A percentile compares a stretch with the other conserved stretches of the same genome.
These are phyloP conservation scores for Trichomonas vaginalis DNA, from an alignment of 208 protist genomes.

Conservation along the genomic window DNA sequence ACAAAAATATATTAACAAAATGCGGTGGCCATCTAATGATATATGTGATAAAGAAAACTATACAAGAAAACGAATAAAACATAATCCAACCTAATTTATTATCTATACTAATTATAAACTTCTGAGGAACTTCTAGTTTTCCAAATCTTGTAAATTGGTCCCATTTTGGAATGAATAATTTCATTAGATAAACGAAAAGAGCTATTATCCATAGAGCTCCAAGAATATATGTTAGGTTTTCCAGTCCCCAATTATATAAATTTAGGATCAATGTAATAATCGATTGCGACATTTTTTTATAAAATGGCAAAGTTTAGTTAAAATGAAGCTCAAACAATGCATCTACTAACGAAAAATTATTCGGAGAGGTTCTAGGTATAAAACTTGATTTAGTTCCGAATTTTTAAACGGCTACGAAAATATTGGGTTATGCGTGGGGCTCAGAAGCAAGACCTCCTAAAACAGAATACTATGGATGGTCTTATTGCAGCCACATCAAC, in stretches of 20 bases:
- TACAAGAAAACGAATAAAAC: background rate
- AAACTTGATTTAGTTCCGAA: too few relatives aligned
- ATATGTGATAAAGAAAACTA: background rate
- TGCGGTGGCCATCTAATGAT: background rate
- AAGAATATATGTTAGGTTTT: background rate
- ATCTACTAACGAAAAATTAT: too few relatives aligned
- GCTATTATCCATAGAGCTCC: background rate
- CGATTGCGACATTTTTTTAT: too few relatives aligned
- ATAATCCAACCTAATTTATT: conserved; percentile 4
- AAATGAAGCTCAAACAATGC: too few relatives aligned
- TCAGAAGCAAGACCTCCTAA: background rate
- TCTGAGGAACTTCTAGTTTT: background rate
- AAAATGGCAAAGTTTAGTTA: too few relatives aligned
- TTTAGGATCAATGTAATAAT: background rate
- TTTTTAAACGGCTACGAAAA: background rate
- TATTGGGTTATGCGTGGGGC: background rate
- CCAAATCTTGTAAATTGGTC: conserved; percentile 7
- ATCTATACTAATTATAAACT: background rate
- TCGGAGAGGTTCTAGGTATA: too few relatives aligned
- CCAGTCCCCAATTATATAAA: background rate
- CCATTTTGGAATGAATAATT: background rate
- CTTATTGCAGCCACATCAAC: background rate
- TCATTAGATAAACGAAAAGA: background rate
- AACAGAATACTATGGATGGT: background rate
- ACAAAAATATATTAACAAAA: background rate